These are phyloP conservation scores for Zea luxurians DNA, from an alignment of 176 grass and related monocot genomes.

Conservation along the genomic window DNA sequence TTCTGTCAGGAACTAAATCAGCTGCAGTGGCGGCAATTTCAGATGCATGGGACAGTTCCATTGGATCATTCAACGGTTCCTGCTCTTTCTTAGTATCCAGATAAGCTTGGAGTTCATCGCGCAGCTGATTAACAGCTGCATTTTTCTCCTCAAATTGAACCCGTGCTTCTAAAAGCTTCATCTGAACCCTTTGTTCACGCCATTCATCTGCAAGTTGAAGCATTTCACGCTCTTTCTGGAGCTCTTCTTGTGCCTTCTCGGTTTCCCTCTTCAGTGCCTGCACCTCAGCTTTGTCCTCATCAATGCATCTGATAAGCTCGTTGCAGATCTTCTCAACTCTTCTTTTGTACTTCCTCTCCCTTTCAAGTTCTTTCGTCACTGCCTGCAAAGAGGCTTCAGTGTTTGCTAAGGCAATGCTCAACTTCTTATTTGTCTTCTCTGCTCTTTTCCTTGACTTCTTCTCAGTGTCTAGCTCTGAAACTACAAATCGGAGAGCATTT, in stretches of 20 bases:
- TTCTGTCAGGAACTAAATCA: not conserved
- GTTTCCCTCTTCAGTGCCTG: slow-evolving; percentile 73
- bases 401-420: slow-evolving; percentile 42
- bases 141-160: slow-evolving; percentile 94
- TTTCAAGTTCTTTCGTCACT: slow-evolving; percentile 56
- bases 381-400: slow-evolving; percentile 52
- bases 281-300: slow-evolving; percentile 54
- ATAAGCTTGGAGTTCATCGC: slow-evolving; percentile 57
- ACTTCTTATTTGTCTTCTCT: slow-evolving; percentile 65
- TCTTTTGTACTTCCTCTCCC: slow-evolving; percentile 60
- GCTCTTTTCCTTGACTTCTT: slow-evolving; percentile 72
- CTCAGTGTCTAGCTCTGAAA: slow-evolving; percentile 60
- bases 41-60: not conserved
- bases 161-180: slow-evolving; percentile 81
- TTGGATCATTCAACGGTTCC: slow-evolving; percentile 22
- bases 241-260: slow-evolving; percentile 53
- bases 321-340: slow-evolving; percentile 67
- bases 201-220: slow-evolving; percentile 82
- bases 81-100: slow-evolving; percentile 47
- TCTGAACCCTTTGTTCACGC: slow-evolving; percentile 88
- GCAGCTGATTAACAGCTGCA: slow-evolving; percentile 61
- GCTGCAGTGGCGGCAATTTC: slow-evolving; percentile 1
- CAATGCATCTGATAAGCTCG: slow-evolving; percentile 65
- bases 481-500: slow-evolving; percentile 42
- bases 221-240: slow-evolving; percentile 86